Evolutionary conservation across 2,329 filamentous ascomycete genomes (phyloP).

Genomic region (Neurospora crassa): DNA sequence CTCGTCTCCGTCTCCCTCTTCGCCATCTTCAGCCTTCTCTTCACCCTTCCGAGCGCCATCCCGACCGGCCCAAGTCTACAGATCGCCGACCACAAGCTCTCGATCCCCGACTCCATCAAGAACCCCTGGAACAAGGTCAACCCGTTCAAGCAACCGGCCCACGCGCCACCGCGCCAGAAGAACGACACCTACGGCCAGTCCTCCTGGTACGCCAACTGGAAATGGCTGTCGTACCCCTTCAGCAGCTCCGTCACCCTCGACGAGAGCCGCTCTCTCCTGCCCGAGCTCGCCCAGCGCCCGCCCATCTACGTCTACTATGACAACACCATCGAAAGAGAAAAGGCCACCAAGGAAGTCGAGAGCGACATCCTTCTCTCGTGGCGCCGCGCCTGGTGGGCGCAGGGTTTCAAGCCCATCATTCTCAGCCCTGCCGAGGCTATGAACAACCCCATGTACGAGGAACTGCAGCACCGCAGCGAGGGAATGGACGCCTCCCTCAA

Average conservation of each 20-base stretch:
- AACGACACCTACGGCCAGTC: conserved; percentile 72
- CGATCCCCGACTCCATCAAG: conserved; percentile 36
- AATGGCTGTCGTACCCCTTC: conserved; percentile 77
- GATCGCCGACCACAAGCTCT: conserved; percentile 37
- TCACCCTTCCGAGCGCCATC: conserved; percentile 39
- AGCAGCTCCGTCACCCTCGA: conserved; percentile 72
- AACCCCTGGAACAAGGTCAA: conserved; percentile 42
- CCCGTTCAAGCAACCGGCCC: conserved; percentile 60
- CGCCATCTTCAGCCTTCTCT: conserved; percentile 43
- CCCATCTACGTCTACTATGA: conserved; percentile 91
- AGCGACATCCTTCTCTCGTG: conserved; percentile 73
- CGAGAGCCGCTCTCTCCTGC: conserved; percentile 73
- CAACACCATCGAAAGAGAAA: conserved; percentile 50
- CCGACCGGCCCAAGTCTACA: conserved; percentile 39
- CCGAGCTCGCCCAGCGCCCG: conserved; percentile 60
- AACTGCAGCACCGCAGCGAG: conserved; percentile 51
- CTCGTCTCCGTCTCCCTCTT: conserved; percentile 42
- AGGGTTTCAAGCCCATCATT: conserved; percentile 81
- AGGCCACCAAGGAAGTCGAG: conserved; percentile 60
- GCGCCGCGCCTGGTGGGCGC: conserved; percentile 91
- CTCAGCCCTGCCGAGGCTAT: conserved; percentile 71
- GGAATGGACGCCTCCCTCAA: conserved; percentile 50
- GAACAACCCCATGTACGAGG: conserved; percentile 68
- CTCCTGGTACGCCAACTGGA: conserved; percentile 82
- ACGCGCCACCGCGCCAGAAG: conserved; percentile 63